Conservation (phyloP, 306 rosid species). For the Hippophae gyantsensis region DNA sequence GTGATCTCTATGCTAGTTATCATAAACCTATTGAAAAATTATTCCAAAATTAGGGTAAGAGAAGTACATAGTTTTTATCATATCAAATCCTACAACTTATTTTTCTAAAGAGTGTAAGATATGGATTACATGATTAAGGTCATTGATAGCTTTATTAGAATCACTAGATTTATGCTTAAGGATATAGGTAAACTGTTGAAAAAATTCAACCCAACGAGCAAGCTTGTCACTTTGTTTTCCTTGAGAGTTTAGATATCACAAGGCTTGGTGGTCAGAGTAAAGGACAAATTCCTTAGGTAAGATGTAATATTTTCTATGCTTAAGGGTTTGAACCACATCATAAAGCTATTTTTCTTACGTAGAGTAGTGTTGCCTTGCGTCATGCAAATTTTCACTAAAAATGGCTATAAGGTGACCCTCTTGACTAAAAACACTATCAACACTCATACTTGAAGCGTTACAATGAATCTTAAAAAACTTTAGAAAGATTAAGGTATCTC, state of each 20-base stretch:
- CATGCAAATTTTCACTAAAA: no score
- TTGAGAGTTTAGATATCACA: not conserved
- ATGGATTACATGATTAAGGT: not conserved
- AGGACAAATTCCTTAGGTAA: constrained; percentile 6
- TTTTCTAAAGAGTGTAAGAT: not conserved
- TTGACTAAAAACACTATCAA: no score
- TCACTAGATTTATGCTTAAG: not conserved
- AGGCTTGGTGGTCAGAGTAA: constrained; percentile 3
- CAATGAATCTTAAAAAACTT: no score
- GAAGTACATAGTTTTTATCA: not conserved
- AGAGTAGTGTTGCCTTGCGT: no score
- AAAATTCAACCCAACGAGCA: constrained; percentile 1
- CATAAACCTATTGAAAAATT: no score
- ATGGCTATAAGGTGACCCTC: no score
- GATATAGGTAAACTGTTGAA: not conserved
- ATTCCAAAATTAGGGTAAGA: no score
- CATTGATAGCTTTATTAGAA: not conserved
- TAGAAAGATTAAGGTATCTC: no score
- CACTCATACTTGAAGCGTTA: no score
- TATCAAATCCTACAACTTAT: not conserved
- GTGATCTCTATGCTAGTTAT: no score
- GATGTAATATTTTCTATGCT: constrained; percentile 1
- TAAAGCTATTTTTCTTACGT: no score
- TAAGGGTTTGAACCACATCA: not conserved
- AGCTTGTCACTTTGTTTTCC: not conserved